Evolutionary conservation across 495 filamentous ascomycete species (phyloP).

Genomic region (Annulohypoxylon stygium): DNA sequence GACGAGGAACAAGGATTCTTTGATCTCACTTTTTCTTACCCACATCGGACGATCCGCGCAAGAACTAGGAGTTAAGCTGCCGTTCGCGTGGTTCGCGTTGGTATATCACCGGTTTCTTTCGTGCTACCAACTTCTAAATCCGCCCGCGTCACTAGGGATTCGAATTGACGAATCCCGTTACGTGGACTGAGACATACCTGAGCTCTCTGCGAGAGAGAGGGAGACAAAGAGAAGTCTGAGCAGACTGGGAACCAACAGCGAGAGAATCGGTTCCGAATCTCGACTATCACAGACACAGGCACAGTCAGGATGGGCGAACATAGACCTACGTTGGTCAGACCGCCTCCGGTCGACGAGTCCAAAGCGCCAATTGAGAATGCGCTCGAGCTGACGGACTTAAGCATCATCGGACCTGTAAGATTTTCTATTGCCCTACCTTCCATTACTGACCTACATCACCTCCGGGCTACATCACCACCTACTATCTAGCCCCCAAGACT

Average conservation of each 20-base stretch:
- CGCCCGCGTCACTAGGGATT: neutral
- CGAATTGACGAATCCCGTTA: slow-evolving; percentile 1
- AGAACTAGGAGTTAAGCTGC: neutral
- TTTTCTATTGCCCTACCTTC: slow-evolving; percentile 3
- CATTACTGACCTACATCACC: neutral
- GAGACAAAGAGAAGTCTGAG: neutral
- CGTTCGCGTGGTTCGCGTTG: neutral
- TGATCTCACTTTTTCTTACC: neutral
- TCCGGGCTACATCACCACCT: neutral
- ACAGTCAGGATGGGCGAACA: slow-evolving; percentile 33
- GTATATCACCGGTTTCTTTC: slow-evolving; percentile 3
- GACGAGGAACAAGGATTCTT: neutral
- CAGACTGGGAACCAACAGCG: slow-evolving; percentile 1
- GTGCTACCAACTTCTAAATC: neutral
- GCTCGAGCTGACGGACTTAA: slow-evolving; percentile 83
- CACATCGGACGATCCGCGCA: slow-evolving; percentile 1
- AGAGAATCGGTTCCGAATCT: slow-evolving; percentile 2
- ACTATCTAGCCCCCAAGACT: no score
- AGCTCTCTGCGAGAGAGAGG: neutral
- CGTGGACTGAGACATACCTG: neutral
- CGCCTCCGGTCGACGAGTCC: slow-evolving; percentile 76
- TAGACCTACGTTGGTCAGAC: slow-evolving; percentile 77
- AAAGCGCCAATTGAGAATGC: slow-evolving; percentile 89
- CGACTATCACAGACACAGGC: neutral
- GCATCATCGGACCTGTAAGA: slow-evolving; percentile 82